A percentile compares a stretch with the other conserved stretches of the same genome.
Conservation (phyloP, 345 rosid species). For the Tarenaya hassleriana region DNA sequence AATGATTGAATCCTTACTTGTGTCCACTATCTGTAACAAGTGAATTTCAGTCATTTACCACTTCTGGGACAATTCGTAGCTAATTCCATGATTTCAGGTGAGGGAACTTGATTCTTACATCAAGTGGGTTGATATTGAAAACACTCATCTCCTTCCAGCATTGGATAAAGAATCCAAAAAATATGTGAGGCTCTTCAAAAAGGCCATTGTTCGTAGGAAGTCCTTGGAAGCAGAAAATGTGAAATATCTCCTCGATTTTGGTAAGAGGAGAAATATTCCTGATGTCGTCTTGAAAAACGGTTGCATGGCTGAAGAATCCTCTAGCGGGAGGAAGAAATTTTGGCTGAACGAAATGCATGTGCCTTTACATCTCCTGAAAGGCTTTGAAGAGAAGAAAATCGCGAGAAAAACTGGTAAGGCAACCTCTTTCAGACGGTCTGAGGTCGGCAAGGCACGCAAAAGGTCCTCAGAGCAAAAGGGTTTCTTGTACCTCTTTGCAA, state of each 20-base stretch:
- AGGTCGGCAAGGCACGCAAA: constrained; percentile 27
- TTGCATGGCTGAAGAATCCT: constrained; percentile 62
- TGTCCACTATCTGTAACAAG: too few relatives aligned
- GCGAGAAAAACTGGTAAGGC: constrained; percentile 47
- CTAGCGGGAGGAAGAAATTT: constrained; percentile 81
- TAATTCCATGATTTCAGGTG: constrained; percentile 49
- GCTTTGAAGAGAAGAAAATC: constrained; percentile 86
- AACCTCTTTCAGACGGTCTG: constrained; percentile 38
- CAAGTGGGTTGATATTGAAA: constrained; percentile 87
- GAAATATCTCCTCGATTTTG: constrained; percentile 96
- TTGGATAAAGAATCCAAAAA: constrained; percentile 70
- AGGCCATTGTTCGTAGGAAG: constrained; percentile 77
- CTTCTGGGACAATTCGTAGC: constrained; percentile 10
- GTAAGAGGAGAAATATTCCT: constrained; percentile 86
- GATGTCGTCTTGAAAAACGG: constrained; percentile 67
- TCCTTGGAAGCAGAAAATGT: constrained; percentile 42
- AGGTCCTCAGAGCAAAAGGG: constrained; percentile 45
- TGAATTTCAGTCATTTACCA: constrained; percentile 1
- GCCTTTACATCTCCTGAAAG: constrained; percentile 88
- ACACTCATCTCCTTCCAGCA: constrained; percentile 44
- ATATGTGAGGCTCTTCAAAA: constrained; percentile 76
- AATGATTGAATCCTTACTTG: too few relatives aligned
- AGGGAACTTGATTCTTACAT: constrained; percentile 76
- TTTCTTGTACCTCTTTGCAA: constrained; percentile 70
- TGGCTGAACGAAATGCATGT: constrained; percentile 75